These are phyloP conservation scores for Chrysoporthe austroafricana DNA, from an alignment of 2,329 filamentous ascomycete genomes.

Conservation along the genomic window DNA sequence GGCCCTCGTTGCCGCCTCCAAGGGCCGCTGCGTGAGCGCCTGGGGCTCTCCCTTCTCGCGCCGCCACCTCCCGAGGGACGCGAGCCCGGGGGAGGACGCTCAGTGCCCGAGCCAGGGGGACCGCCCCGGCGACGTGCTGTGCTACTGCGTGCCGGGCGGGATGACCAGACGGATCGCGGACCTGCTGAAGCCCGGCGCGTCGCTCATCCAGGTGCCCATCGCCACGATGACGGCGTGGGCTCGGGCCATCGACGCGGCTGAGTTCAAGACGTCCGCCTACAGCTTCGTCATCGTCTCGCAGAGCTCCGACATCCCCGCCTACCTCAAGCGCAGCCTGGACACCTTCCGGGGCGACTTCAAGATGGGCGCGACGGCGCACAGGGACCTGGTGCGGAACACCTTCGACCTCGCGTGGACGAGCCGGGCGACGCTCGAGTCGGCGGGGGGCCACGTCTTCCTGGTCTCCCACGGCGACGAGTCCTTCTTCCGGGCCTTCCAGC, in stretches of 20 bases:
- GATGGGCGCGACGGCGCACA: not conserved
- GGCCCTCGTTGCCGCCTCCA: not conserved
- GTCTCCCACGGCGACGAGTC: not conserved
- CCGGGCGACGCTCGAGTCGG: not conserved
- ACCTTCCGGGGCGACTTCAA: not conserved
- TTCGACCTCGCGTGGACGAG: constrained; percentile 4
- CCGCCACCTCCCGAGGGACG: not conserved
- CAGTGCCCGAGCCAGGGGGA: constrained; percentile 17
- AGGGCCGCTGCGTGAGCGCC: not conserved
- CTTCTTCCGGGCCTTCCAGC: constrained; percentile 1
- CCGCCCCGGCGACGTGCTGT: not conserved
- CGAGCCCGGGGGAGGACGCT: not conserved
- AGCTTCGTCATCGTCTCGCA: constrained; percentile 11
- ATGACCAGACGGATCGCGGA: not conserved
- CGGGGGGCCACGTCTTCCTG: constrained; percentile 1
- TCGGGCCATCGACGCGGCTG: not conserved
- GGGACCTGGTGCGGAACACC: not conserved
- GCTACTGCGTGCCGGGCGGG: constrained; percentile 7
- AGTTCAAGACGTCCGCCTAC: constrained; percentile 2
- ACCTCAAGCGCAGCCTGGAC: constrained; percentile 5
- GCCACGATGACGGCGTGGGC: constrained; percentile 8
- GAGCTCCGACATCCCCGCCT: not conserved
- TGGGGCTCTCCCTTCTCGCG: not conserved
- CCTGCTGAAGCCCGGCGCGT: not conserved
- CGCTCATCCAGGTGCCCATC: not conserved